Evolutionary conservation across 129 eudicot species (phyloP), one percentile per base, ranked within the genome.

Genomic region (Rutidosis leptorrhynchoides): DNA sequence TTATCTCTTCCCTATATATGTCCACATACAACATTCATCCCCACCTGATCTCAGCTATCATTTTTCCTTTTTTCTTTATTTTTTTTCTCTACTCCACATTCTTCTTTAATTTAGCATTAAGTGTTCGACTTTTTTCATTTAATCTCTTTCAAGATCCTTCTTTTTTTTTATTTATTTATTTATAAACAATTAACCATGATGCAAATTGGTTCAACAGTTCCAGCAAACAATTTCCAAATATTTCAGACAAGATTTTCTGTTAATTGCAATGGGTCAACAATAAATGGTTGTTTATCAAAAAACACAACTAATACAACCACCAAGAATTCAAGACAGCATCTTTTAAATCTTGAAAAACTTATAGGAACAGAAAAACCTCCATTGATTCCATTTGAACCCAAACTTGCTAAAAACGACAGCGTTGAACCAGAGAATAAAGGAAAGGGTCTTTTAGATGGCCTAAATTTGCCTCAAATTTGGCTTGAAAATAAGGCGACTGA

Each of bases 401-500:
- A 37, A 33, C 79, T 62, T 54, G 48, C 16, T 32, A 61, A 24
- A 45, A 53, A 7, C 2, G 82, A 58, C 2, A 53, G 57, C 55
- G n/a, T 19, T 15, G 54, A 23, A 32, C 55, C 48, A 67, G 90
- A 77, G 12, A 71, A 9, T 35, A 74, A 72, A 51, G 79, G 71
- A 20, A 80, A 77, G 28, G 79, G 83, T 17, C 58, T 85, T 6
- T 70, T 88, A 16, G 89, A 85, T 42, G 85, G 83, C 6, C 65
- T 92, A 5, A 85, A 77, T 59, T 71, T 88, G 64, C 53, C 84
- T 29, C 68, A 80, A 46, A 58, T 92, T 15, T 88, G 98, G 98
- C 85, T 83, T 29, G 97, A 84, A 35, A 74, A 67, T 64, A 89
- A 88, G 76, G 84, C 81, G 4, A 91, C 85, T 19, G 98, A 89